Conservation (phyloP, 2,329 filamentous ascomycete genomes). For the Pestalotiopsis fici region DNA sequence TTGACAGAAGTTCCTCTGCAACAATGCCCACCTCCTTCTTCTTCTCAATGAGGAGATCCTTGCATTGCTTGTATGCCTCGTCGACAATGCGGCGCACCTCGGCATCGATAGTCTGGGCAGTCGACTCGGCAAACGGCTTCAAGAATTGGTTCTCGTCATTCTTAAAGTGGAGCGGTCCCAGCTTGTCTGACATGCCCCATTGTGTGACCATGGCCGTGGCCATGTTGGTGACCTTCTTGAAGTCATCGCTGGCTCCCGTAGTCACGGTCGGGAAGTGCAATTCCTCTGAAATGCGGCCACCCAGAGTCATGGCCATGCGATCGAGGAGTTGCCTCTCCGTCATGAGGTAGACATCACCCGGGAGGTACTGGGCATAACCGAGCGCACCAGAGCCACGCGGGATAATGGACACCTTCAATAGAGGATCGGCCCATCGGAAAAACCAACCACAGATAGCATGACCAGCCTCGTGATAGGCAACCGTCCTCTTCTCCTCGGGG, state of each 20-base stretch:
- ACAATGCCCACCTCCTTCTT: conserved; percentile 86
- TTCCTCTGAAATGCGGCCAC: conserved; percentile 92
- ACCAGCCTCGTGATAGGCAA: conserved; percentile 97
- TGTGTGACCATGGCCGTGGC: conserved; percentile 98
- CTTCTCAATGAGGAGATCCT: conserved; percentile 78
- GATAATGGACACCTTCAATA: conserved; percentile 98
- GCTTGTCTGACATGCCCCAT: conserved; percentile 96
- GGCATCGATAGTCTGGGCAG: conserved; percentile 85
- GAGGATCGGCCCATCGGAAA: conserved; percentile 92
- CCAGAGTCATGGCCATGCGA: conserved; percentile 99
- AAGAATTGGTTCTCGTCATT: conserved; percentile 79
- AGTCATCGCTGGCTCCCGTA: conserved; percentile 92
- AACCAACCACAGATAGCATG: conserved; percentile 99
- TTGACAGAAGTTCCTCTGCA: conserved; percentile 87
- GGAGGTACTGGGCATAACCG: conserved; percentile 97
- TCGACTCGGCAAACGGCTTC: conserved; percentile 95
- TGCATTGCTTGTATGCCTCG: conserved; percentile 89
- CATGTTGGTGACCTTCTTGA: conserved; percentile 97
- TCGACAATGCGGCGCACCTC: conserved; percentile 93
- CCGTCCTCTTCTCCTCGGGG: conserved; percentile 91
- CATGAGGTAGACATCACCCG: conserved; percentile 93
- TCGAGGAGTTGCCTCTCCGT: conserved; percentile 96
- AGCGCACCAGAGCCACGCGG: conserved; percentile 91
- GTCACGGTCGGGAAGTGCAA: conserved; percentile 96
- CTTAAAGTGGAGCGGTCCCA: conserved; percentile 90